These are phyloP conservation scores for Saraca asoca DNA, from an alignment of 331 rosid genomes.

Conservation along the genomic window DNA sequence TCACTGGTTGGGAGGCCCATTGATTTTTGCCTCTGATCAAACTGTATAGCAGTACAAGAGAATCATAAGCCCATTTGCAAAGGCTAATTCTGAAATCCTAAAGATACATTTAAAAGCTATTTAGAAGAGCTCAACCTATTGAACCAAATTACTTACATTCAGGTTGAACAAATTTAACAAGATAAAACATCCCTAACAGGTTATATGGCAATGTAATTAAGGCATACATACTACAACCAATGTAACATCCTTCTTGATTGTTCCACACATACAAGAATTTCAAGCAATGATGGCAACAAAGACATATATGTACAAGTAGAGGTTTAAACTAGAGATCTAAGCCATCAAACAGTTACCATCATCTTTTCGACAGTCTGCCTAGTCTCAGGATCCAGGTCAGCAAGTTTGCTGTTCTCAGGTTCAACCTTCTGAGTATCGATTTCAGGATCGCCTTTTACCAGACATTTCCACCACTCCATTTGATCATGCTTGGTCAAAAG, in stretches of 20 bases:
- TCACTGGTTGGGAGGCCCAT: constrained; percentile 92
- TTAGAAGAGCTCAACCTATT: background rate
- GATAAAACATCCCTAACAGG: background rate
- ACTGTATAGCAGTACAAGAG: constrained; percentile 47
- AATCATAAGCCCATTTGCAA: constrained; percentile 16
- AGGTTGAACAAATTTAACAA: constrained; percentile 22
- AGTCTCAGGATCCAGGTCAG: constrained; percentile 91
- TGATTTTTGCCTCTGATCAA: constrained; percentile 88
- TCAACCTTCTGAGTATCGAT: constrained; percentile 91
- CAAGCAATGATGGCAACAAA: background rate
- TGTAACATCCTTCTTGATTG: background rate
- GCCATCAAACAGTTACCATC: constrained; percentile 62
- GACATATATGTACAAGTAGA: background rate
- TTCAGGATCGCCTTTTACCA: constrained; percentile 92
- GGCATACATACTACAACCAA: constrained; percentile 5
- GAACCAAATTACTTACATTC: background rate
- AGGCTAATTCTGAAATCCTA: background rate
- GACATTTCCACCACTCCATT: constrained; percentile 95
- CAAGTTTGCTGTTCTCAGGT: constrained; percentile 84
- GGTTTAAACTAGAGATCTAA: background rate
- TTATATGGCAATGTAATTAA: background rate
- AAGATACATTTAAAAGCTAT: background rate
- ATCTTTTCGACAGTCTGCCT: constrained; percentile 86
- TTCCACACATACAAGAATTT: background rate
- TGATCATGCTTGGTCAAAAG: constrained; percentile 92